Base-by-base conservation (phyloP, 2,329 filamentous ascomycete genomes). In the Dactylonectria macrodidyma region DNA sequence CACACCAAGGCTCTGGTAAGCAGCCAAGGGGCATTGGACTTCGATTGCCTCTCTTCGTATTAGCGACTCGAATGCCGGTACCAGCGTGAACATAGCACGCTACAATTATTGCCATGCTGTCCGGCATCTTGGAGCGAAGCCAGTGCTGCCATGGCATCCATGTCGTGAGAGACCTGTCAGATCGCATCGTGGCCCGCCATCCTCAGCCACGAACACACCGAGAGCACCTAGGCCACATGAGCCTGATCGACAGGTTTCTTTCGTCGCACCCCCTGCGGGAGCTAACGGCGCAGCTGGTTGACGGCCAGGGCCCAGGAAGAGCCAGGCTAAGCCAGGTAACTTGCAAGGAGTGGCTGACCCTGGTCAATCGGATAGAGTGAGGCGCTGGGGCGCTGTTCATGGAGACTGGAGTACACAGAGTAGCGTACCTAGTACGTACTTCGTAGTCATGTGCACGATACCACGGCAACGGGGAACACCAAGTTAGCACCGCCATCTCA, bases 211-310 rank as follows among this genome's bases (percentile, higher is more conserved):
- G 46, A 51, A 38, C 41, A 48, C 60, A 34, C 60, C 60, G 34
- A 50, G 46, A 38, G n/a, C 52, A 54, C 33, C 47, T 24, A 41
- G 22, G 52, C 41, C 44, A 47, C 60, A 55, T 24, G 52, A 62
- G 60, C 59, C 60, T 48, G 60, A 63, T 63, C 60, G 60, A 57
- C 60, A 57, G 22, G 51, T 44, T 62, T 44, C 52, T 10, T 59
- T 65, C 46, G 30, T 65, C 44, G 33, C 56, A 65, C 62, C 51
- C 62, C 62, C 48, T 60, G 62, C 62, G 56, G 62, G 56, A 59
- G 57, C 62, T 65, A 65, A 57, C 57, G 57, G 62, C 57, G 51
- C 41, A 65, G 62, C 57, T 58, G 51, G 56, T 51, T 36, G 51
- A 65, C 57, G 61, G 48, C 62, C 26, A 62, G 26, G 47, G 54